Evolutionary conservation across 2,329 filamentous ascomycete genomes (phyloP).

Genomic region (Lasiodiplodia sp.): DNA sequence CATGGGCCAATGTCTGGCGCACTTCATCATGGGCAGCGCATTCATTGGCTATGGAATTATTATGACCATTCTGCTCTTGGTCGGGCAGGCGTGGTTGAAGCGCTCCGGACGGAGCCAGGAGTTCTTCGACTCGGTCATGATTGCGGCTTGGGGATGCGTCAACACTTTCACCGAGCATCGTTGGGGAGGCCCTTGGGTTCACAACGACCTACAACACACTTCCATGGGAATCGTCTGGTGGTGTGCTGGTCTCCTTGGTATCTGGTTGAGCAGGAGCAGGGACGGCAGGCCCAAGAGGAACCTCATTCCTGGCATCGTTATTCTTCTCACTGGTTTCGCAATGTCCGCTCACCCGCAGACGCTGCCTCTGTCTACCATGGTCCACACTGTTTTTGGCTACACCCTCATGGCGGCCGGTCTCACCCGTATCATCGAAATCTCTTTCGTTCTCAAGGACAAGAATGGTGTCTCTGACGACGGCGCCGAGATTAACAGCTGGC

Average conservation of each 20-base stretch:
- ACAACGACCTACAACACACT: constrained; percentile 96
- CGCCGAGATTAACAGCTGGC: constrained; percentile 74
- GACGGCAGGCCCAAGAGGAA: constrained; percentile 90
- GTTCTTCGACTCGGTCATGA: constrained; percentile 92
- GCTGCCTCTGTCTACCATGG: constrained; percentile 82
- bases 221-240: constrained; percentile 99
- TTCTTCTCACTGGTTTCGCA: constrained; percentile 90
- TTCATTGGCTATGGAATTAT: constrained; percentile 95
- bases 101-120: constrained; percentile 88
- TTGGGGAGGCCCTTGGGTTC: constrained; percentile 88
- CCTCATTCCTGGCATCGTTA: constrained; percentile 89
- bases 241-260: constrained; percentile 86
- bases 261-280: constrained; percentile 88
- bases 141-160: constrained; percentile 93
- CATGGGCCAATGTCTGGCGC: constrained; percentile 87
- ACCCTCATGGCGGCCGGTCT: constrained; percentile 90
- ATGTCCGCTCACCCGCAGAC: constrained; percentile 93
- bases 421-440: constrained; percentile 86
- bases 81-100: constrained; percentile 86
- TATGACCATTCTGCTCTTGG: constrained; percentile 83
- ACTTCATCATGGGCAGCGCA: constrained; percentile 98
- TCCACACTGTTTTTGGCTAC: constrained; percentile 91
- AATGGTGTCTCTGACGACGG: constrained; percentile 71
- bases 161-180: constrained; percentile 98
- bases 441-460: constrained; percentile 82